Percentiles rank a stretch among this genome's conserved stretches.
phyloP scores from a whole-genome alignment of 1,284 basidiomycete genomes.

The Fomitopsis schrenkii region DNA sequence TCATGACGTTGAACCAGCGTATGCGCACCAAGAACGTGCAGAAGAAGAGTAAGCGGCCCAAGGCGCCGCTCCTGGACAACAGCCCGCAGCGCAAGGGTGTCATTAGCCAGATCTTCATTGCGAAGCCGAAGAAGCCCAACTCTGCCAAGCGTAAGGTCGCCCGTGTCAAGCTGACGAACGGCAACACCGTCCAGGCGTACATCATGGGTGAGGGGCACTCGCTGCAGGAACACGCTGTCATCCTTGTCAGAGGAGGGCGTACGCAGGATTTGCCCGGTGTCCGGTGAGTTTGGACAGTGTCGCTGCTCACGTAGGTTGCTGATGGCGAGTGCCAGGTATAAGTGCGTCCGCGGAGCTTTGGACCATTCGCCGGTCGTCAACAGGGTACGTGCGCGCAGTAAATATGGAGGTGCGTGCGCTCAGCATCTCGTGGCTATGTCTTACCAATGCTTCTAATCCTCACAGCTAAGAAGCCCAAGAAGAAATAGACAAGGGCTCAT shows the following conservation, averaged over 20 bases:
- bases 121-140: slow-evolving; percentile 97
- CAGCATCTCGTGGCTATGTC: not conserved
- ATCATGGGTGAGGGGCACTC: slow-evolving; percentile 98
- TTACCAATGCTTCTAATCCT: not conserved
- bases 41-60: slow-evolving; percentile 48
- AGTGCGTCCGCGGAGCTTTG: slow-evolving; percentile 89
- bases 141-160: slow-evolving; percentile 98
- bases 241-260: slow-evolving; percentile 90
- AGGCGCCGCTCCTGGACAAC: slow-evolving; percentile 74
- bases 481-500: slow-evolving; percentile 39
- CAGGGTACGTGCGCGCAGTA: slow-evolving; percentile 79
- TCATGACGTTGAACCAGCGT: slow-evolving; percentile 80
- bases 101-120: slow-evolving; percentile 78
- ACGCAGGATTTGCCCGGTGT: slow-evolving; percentile 98
- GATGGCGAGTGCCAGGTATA: slow-evolving; percentile 64
- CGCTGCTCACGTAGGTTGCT: not conserved
- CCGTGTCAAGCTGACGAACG: slow-evolving; percentile 88
- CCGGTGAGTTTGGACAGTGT: slow-evolving; percentile 51
- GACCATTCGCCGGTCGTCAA: slow-evolving; percentile 93
- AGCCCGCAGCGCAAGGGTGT: slow-evolving; percentile 90
- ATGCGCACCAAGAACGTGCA: slow-evolving; percentile 54
- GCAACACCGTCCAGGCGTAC: slow-evolving; percentile 89
- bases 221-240: slow-evolving; percentile 96
- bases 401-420: slow-evolving; percentile 80
- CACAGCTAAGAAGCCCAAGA: slow-evolving; percentile 84